A percentile compares a stretch with the other conserved stretches of the same genome.
These are phyloP conservation scores for Trichoderma sp. DNA, from an alignment of 2,329 filamentous ascomycete genomes.

Conservation along the genomic window DNA sequence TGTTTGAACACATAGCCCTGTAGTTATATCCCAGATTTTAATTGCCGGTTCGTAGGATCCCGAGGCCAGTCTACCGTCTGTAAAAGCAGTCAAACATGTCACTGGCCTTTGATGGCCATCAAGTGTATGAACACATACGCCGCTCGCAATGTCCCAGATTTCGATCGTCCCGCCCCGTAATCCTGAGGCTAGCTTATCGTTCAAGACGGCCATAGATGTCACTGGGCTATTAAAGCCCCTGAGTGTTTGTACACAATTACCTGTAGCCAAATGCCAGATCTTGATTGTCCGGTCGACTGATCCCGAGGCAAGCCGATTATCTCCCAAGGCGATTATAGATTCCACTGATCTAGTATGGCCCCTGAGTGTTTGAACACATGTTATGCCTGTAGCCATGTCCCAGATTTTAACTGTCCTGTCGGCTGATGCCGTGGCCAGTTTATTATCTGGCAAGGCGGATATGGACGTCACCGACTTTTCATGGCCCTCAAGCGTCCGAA, in stretches of 20 bases:
- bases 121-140: not conserved
- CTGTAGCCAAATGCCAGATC: slow-evolving; percentile 11
- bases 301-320: not conserved
- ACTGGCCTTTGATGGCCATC: not conserved
- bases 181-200: not conserved
- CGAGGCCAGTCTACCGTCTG: not conserved
- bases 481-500: not conserved
- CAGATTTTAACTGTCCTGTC: not conserved
- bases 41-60: not conserved
- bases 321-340: not conserved
- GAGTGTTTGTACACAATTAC: not conserved
- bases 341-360: not conserved
- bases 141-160: not conserved
- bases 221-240: not conserved
- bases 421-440: not conserved
- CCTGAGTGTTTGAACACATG: not conserved
- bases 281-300: not conserved
- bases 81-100: not conserved
- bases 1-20: not conserved
- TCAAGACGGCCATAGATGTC: not conserved
- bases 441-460: not conserved
- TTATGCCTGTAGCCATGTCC: not conserved
- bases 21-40: not conserved
- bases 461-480: not conserved
- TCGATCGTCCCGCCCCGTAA: not conserved